Evolutionary conservation across 495 filamentous ascomycete genomes (phyloP).

Genomic region (Tuber borchii): DNA sequence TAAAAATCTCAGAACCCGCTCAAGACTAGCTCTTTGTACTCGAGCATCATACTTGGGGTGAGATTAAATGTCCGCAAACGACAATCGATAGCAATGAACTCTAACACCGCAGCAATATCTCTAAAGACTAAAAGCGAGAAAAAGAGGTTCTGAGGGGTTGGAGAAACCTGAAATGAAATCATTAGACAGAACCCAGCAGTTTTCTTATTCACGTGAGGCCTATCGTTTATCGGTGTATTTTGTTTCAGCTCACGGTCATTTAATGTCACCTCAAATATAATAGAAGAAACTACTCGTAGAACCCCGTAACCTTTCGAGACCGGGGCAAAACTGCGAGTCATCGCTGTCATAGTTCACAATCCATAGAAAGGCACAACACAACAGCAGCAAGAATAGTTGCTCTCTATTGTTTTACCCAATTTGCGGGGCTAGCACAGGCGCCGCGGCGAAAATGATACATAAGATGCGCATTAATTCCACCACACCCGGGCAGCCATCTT

Average conservation of each 20-base stretch:
- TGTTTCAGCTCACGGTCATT: too few relatives aligned
- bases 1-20: not conserved
- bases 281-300: not conserved
- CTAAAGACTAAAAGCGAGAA: too few relatives aligned
- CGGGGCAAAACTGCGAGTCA: not conserved
- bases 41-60: too few relatives aligned
- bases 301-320: not conserved
- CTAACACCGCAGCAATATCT: too few relatives aligned
- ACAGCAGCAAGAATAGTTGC: not conserved
- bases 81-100: too few relatives aligned
- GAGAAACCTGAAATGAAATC: too few relatives aligned
- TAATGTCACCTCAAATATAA: not conserved
- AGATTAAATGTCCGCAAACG: too few relatives aligned
- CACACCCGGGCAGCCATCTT: slow-evolving; percentile 21
- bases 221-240: too few relatives aligned
- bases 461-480: not conserved
- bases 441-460: not conserved
- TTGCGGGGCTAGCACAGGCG: not conserved
- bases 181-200: too few relatives aligned
- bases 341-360: not conserved
- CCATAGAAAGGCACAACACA: not conserved
- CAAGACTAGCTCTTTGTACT: not conserved
- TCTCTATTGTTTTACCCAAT: not conserved
- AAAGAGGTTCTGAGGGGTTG: too few relatives aligned
- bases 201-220: too few relatives aligned